phyloP scores from a whole-genome alignment of 352 stramenopile species.

The Pythium phragmitis region DNA sequence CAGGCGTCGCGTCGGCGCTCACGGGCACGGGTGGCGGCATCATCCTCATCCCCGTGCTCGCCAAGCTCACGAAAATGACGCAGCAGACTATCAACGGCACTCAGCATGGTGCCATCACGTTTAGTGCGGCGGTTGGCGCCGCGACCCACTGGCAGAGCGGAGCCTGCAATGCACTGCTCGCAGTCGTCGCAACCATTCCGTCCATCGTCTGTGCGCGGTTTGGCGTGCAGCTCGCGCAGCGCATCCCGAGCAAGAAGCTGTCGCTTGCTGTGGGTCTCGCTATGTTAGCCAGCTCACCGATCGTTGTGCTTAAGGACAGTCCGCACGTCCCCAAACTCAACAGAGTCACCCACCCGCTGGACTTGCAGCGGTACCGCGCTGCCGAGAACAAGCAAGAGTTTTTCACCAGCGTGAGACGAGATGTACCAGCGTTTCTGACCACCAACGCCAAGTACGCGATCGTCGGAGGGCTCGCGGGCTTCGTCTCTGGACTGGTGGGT shows the following conservation, averaged over 20 bases:
- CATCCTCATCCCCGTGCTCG: conserved; percentile 77
- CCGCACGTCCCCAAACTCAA: conserved; percentile 66
- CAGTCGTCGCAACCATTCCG: conserved; percentile 62
- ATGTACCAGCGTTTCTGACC: conserved; percentile 41
- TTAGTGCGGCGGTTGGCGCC: conserved; percentile 58
- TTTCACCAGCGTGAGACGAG: conserved; percentile 32
- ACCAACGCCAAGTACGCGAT: conserved; percentile 74
- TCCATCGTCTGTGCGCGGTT: conserved; percentile 73
- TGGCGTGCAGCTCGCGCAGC: conserved; percentile 65
- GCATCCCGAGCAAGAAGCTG: conserved; percentile 64
- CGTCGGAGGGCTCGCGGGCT: conserved; percentile 64
- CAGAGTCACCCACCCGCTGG: conserved; percentile 42
- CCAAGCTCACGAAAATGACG: conserved; percentile 72
- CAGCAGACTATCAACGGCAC: conserved; percentile 86
- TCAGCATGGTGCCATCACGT: conserved; percentile 66
- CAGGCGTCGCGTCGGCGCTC: conserved; percentile 70
- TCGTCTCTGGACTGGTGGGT: conserved; percentile 79
- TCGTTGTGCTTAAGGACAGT: conserved; percentile 85
- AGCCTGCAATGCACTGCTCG: conserved; percentile 73
- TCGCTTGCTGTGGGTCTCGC: conserved; percentile 67
- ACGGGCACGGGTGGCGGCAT: conserved; percentile 74
- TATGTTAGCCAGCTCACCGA: conserved; percentile 69
- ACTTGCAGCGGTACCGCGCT: conserved; percentile 68
- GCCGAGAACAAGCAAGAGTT: conserved; percentile 28
- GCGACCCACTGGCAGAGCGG: conserved; percentile 64